Conservation (phyloP, 2,329 filamentous ascomycete genomes). For the Ophiostoma tasmaniense region DNA sequence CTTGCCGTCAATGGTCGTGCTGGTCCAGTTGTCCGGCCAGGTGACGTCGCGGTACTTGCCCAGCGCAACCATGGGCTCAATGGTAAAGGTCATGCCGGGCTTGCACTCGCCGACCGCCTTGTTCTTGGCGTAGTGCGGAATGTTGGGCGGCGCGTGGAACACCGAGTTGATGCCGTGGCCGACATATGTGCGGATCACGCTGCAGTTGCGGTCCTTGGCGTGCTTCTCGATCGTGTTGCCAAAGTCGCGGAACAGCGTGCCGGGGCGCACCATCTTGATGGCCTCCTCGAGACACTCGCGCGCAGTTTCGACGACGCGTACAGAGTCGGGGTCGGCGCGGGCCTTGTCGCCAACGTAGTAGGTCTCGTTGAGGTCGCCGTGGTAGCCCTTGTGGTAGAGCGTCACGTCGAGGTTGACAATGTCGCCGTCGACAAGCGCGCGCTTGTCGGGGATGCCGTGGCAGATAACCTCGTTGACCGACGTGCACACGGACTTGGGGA, state of each 20-base stretch:
- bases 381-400: conserved; percentile 88
- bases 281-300: conserved; percentile 84
- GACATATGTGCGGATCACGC: conserved; percentile 91
- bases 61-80: conserved; percentile 95
- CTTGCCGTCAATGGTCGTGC: conserved; percentile 82
- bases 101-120: conserved; percentile 93
- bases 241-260: conserved; percentile 84
- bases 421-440: conserved; percentile 79
- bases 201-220: conserved; percentile 76
- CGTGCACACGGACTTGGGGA: conserved; percentile 96
- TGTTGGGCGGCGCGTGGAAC: conserved; percentile 89
- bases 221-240: conserved; percentile 94
- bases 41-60: conserved; percentile 88
- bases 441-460: conserved; percentile 92
- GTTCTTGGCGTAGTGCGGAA: conserved; percentile 97
- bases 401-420: conserved; percentile 97
- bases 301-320: conserved; percentile 83
- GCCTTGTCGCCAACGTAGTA: conserved; percentile 95
- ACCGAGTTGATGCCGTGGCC: conserved; percentile 90
- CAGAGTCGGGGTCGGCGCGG: conserved; percentile 71
- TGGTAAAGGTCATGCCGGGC: conserved; percentile 96
- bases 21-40: conserved; percentile 99
- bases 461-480: conserved; percentile 97
- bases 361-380: conserved; percentile 95
- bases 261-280: conserved; percentile 87